phyloP scores from a whole-genome alignment of 2,329 filamentous ascomycete genomes.

The Rosellinia necatrix region DNA sequence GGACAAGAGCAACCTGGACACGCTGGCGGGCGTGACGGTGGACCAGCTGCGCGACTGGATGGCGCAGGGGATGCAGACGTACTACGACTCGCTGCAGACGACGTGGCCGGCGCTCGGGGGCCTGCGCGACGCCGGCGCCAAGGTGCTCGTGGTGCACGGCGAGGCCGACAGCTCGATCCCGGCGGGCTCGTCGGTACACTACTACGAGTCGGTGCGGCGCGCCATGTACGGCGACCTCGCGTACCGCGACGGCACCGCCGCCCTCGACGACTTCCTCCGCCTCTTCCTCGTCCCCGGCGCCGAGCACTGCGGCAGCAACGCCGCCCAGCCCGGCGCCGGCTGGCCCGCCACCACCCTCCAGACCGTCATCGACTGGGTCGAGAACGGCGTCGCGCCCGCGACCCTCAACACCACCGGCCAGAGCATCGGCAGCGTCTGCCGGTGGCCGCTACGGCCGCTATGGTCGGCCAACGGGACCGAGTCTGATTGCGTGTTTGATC shows the following conservation, averaged over 20 bases:
- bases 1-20: constrained; percentile 42
- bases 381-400: constrained; percentile 51
- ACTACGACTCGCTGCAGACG: constrained; percentile 52
- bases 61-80: constrained; percentile 51
- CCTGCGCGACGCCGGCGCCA: constrained; percentile 52
- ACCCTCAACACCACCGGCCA: constrained; percentile 49
- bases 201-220: constrained; percentile 51
- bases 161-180: constrained; percentile 55
- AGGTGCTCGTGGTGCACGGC: constrained; percentile 58
- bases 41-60: constrained; percentile 60
- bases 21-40: constrained; percentile 53
- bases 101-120: constrained; percentile 50
- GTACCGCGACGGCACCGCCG: constrained; percentile 45
- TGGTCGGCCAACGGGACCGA: constrained; percentile 43
- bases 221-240: constrained; percentile 51
- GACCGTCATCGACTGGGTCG: constrained; percentile 57
- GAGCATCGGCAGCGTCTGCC: constrained; percentile 45
- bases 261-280: constrained; percentile 53
- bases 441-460: constrained; percentile 48
- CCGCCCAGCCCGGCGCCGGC: constrained; percentile 46
- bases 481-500: constrained; percentile 32
- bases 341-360: constrained; percentile 52
- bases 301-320: constrained; percentile 52
- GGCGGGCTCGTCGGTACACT: constrained; percentile 50
- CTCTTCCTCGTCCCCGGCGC: constrained; percentile 52